A percentile compares a stretch with the other conserved stretches of the same genome.
Evolutionary conservation across 306 rosid species (phyloP).

Genomic region (Pyrus betulifolia): DNA sequence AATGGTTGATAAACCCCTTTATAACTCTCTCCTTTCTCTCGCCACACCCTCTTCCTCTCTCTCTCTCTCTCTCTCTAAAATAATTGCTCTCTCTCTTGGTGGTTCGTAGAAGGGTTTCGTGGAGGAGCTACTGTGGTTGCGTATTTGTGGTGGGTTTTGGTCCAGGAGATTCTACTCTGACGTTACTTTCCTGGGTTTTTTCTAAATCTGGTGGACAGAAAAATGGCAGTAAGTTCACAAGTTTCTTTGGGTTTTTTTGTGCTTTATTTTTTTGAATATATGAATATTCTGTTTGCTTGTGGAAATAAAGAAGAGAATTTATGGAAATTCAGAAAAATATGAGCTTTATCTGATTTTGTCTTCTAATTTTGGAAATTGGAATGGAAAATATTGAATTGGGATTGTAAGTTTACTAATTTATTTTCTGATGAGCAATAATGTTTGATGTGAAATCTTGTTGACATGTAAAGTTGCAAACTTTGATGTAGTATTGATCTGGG

Average conservation of each 20-base stretch:
- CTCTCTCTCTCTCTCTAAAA: no score
- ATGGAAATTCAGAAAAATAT: neutral
- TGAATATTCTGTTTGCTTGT: conserved; percentile 15
- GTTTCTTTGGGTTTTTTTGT: neutral
- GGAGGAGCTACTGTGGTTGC: conserved; percentile 23
- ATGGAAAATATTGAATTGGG: neutral
- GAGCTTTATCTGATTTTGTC: neutral
- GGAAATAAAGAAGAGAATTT: conserved; percentile 11
- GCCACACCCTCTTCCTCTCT: neutral
- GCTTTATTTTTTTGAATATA: conserved; percentile 5
- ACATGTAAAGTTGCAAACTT: neutral
- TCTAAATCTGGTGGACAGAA: conserved; percentile 30
- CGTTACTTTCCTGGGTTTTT: conserved; percentile 11
- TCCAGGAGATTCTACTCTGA: conserved; percentile 18
- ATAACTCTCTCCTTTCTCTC: conserved; percentile 12
- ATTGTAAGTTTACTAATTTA: neutral
- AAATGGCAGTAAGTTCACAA: conserved; percentile 65
- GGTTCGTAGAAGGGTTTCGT: conserved; percentile 28
- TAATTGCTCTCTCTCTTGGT: neutral
- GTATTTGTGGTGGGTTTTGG: conserved; percentile 14
- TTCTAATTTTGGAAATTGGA: neutral
- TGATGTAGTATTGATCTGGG: conserved; percentile 9
- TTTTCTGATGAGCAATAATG: conserved; percentile 2
- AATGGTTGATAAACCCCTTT: conserved; percentile 62
- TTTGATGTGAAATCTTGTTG: neutral